phyloP scores from a whole-genome alignment of 306 rosid genomes.

The Carpinus viminea region DNA sequence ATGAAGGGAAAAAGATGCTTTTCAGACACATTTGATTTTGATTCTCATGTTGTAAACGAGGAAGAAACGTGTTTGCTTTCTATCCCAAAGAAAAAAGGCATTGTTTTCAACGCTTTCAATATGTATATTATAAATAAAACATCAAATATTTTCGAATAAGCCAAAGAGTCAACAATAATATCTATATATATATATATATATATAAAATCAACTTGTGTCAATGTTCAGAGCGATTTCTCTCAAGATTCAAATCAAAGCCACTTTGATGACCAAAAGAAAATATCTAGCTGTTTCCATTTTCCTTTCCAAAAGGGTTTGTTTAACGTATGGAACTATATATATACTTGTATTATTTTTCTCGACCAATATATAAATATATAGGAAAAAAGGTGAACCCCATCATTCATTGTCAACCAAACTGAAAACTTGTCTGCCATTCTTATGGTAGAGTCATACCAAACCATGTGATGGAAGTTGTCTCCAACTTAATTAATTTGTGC shows the following conservation, averaged over 20 bases:
- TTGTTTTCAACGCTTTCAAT: slow-evolving; percentile 19
- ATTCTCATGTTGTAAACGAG: slow-evolving; percentile 9
- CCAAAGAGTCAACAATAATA: slow-evolving; percentile 24
- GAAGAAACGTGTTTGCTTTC: slow-evolving; percentile 9
- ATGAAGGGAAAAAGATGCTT: not conserved
- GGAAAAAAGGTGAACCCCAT: slow-evolving; percentile 1
- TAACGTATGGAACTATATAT: not conserved
- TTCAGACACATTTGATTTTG: slow-evolving; percentile 5
- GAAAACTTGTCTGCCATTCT: slow-evolving; percentile 7
- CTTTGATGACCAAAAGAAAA: not conserved
- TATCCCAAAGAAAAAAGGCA: not conserved
- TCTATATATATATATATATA: too few relatives aligned
- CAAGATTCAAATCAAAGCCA: slow-evolving; percentile 22
- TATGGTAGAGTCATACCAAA: not conserved
- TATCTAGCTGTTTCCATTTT: too few relatives aligned
- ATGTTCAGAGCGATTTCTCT: slow-evolving; percentile 17
- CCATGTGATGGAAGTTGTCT: not conserved
- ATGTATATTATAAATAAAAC: not conserved
- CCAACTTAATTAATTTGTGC: not conserved
- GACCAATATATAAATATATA: not conserved
- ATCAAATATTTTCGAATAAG: not conserved
- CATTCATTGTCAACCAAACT: slow-evolving; percentile 11
- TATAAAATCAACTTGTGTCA: slow-evolving; percentile 4
- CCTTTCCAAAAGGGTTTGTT: not conserved
- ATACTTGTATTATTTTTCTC: not conserved